phyloP scores from a whole-genome alignment of 2,329 filamentous ascomycete species.

The Ascomycota sp. region DNA sequence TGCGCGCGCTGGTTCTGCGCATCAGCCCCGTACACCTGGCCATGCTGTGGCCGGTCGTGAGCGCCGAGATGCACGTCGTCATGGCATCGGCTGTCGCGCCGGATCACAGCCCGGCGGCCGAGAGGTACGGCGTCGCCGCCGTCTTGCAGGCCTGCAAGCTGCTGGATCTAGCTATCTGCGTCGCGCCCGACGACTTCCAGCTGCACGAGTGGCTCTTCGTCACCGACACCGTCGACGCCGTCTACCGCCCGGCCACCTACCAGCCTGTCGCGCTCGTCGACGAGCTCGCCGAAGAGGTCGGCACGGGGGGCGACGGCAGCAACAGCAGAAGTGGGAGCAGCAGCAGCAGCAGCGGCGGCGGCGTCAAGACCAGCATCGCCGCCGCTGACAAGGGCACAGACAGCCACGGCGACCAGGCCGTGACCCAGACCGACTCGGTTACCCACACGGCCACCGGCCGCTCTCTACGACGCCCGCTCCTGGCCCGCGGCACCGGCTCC shows the following conservation, averaged over 20 bases:
- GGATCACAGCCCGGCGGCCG: conserved; percentile 39
- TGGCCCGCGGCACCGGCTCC: not conserved
- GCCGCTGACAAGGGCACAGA: not conserved
- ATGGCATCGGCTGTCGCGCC: conserved; percentile 54
- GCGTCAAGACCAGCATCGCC: too few relatives aligned
- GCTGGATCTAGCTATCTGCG: conserved; percentile 67
- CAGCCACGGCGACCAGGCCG: not conserved
- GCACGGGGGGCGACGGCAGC: not conserved
- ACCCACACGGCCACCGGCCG: too few relatives aligned
- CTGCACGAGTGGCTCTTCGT: conserved; percentile 97
- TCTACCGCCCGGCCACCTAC: conserved; percentile 57
- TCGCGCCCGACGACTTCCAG: conserved; percentile 89
- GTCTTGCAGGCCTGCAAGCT: conserved; percentile 87
- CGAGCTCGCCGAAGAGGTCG: conserved; percentile 50
- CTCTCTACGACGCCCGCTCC: too few relatives aligned
- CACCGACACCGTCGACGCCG: conserved; percentile 88
- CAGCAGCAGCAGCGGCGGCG: not conserved
- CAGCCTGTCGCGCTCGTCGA: conserved; percentile 62
- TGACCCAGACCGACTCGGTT: not conserved
- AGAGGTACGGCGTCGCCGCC: conserved; percentile 57
- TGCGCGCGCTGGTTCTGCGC: conserved; percentile 63
- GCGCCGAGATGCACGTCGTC: conserved; percentile 63
- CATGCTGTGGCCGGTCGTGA: conserved; percentile 76
- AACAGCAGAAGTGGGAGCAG: too few relatives aligned
- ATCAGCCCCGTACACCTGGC: conserved; percentile 64